Conservation (phyloP, 2,329 filamentous ascomycete species). For the Colletotrichum echinochloae region DNA sequence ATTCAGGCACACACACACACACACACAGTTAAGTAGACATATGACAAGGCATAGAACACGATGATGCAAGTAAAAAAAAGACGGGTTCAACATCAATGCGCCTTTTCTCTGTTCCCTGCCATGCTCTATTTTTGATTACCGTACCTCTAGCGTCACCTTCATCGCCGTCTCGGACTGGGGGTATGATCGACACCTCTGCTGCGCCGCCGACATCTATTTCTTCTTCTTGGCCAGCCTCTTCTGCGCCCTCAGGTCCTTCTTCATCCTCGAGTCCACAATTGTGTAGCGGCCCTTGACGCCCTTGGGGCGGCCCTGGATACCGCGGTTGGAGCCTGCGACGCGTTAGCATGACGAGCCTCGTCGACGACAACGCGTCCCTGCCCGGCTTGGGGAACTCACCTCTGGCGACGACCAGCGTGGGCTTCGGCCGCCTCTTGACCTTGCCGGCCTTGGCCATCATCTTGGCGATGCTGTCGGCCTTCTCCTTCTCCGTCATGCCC, state of each 20-base stretch:
- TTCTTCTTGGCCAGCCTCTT: conserved; percentile 83
- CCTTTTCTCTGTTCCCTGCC: conserved; percentile 5
- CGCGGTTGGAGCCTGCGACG: conserved; percentile 70
- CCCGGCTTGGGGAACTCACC: conserved; percentile 57
- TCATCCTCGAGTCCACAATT: conserved; percentile 94
- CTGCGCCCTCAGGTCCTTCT: conserved; percentile 92
- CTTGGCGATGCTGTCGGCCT: conserved; percentile 84
- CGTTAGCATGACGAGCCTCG: conserved; percentile 15
- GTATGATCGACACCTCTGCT: conserved; percentile 21
- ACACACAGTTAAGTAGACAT: not conserved
- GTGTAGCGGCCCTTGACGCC: conserved; percentile 97
- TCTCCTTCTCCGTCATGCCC: conserved; percentile 94
- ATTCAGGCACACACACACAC: not conserved
- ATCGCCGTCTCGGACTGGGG: conserved; percentile 22
- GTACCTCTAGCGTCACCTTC: conserved; percentile 18
- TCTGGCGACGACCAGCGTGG: conserved; percentile 89
- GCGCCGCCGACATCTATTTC: conserved; percentile 54
- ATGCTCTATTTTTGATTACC: conserved; percentile 35
- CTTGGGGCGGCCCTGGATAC: conserved; percentile 85
- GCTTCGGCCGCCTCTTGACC: conserved; percentile 86
- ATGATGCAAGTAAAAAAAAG: not conserved
- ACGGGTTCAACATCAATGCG: not conserved
- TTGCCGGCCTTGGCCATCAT: conserved; percentile 85
- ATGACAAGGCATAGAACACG: conserved; percentile 18
- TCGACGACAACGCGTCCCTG: not conserved